Conservation (phyloP, 1,284 basidiomycete species). For the Malassezia sympodialis region DNA sequence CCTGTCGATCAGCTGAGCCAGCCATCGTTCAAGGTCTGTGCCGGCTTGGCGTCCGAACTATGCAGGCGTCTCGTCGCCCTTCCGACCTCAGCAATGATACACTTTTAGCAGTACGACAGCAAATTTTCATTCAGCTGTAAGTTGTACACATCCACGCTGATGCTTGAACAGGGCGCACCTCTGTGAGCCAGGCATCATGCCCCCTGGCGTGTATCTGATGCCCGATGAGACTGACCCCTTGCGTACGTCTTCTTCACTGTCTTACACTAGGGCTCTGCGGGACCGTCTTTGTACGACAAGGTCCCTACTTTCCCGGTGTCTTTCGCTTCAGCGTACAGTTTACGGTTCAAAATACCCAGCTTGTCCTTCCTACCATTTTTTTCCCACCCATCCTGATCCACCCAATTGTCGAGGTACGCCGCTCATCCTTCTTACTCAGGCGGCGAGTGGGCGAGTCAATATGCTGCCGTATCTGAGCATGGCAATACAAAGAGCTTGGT, state of each 20-base stretch:
- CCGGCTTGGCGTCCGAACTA: neutral
- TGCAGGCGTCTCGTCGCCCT: neutral
- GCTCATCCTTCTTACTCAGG: neutral
- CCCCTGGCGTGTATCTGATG: conserved; percentile 11
- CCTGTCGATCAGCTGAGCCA: neutral
- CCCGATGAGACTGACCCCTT: conserved; percentile 9
- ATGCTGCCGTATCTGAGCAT: neutral
- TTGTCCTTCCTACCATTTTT: conserved; percentile 5
- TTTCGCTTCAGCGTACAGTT: conserved; percentile 17
- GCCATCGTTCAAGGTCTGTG: neutral
- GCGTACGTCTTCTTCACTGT: neutral
- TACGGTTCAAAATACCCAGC: neutral
- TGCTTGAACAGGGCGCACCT: neutral
- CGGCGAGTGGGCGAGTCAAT: conserved; percentile 5
- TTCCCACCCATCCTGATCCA: conserved; percentile 18
- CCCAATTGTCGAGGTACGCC: conserved; percentile 8
- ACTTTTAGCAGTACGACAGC: neutral
- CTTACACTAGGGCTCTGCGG: conserved; percentile 11
- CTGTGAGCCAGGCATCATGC: neutral
- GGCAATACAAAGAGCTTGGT: neutral
- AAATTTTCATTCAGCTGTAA: conserved; percentile 1
- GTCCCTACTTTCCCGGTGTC: conserved; percentile 6
- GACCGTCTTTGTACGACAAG: conserved; percentile 9
- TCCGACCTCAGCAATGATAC: neutral
- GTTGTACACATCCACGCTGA: neutral